These are phyloP conservation scores for Dactylellina parvicollis DNA, from an alignment of 2,329 filamentous ascomycete species.

Conservation along the genomic window DNA sequence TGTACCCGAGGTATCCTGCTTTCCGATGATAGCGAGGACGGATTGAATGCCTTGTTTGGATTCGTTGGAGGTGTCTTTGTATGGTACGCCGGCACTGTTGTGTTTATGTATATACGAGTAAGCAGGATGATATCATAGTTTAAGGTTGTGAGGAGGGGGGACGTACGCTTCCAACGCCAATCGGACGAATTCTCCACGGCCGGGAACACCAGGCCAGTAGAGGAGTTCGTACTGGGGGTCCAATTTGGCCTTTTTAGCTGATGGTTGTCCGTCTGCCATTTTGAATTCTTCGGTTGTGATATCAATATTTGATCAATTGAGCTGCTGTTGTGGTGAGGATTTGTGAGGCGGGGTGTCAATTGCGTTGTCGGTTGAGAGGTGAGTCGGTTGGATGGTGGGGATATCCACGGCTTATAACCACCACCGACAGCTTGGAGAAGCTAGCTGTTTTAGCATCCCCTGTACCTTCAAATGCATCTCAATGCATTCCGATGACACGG, in stretches of 20 bases:
- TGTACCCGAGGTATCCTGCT: constrained; percentile 2
- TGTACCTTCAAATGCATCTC: too few relatives aligned
- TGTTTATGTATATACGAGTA: constrained; percentile 61
- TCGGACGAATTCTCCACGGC: constrained; percentile 78
- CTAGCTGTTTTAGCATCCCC: too few relatives aligned
- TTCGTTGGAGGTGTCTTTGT: constrained; percentile 59
- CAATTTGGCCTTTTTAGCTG: constrained; percentile 26
- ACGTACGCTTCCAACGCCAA: constrained; percentile 73
- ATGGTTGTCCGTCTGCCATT: background rate
- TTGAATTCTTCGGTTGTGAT: background rate
- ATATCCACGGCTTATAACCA: too few relatives aligned
- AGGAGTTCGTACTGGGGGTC: constrained; percentile 65
- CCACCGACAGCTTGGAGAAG: too few relatives aligned
- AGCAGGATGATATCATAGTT: background rate
- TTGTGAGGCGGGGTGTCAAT: background rate
- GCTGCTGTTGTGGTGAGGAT: background rate
- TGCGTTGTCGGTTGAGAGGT: too few relatives aligned
- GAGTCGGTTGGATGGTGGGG: too few relatives aligned
- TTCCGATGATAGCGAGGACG: constrained; percentile 11
- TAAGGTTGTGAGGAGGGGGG: constrained; percentile 62
- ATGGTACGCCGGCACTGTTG: constrained; percentile 26
- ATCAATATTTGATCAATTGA: background rate
- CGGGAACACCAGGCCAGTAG: constrained; percentile 78
- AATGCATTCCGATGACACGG: too few relatives aligned
- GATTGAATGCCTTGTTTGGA: constrained; percentile 62